Evolutionary conservation across 441 rosid species (phyloP), one percentile per base, ranked within the genome.

Genomic region (Adansonia gregorii): DNA sequence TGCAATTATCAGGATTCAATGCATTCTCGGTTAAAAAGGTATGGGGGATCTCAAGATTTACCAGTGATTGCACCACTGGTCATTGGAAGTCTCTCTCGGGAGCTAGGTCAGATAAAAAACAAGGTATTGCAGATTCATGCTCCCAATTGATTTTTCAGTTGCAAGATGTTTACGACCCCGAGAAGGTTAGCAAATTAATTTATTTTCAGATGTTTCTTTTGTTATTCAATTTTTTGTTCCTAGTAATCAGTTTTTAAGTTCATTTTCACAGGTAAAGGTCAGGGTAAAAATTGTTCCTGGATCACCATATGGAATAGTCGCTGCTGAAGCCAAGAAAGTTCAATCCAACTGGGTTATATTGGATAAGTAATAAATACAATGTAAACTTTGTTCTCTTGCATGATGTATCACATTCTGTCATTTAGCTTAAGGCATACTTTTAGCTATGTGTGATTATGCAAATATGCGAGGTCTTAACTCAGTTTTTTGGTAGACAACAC

Each of bases 281-380:
- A 85, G 92, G 79, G 67, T 91, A 71, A 91, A 91, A 80, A 81
- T 89, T 72, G 89, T 91, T 48, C 81, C 85, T 66, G 81, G 85
- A 51, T 78, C 84, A 20, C 88, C 86, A 15, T 75, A 80, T 70
- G 94, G 94, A 79, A 81, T 85, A 67, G 92, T 89, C 51, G 91
- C 94, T 75, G 73, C 91, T 69, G 93, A 91, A 80, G 88, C 90
- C 27, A 89, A 87, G 71, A 87, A 82, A 82, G 85, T 82, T 41
- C 85, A 83, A 80, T 88, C 94, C 19, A 91, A 87, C 52, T 88
- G 94, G 94, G 89, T 91, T 41, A 82, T 91, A 76, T 77, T 91
- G 80, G 94, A 89, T 79, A 90, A 84, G 94, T 90, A 86, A 84
- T 81, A 46, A 45, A 76, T 79, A 70, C 51, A 67, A 77, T 72